Base-by-base conservation (phyloP, 164 flowering plant genomes). In the Stephania yunnanensis region DNA sequence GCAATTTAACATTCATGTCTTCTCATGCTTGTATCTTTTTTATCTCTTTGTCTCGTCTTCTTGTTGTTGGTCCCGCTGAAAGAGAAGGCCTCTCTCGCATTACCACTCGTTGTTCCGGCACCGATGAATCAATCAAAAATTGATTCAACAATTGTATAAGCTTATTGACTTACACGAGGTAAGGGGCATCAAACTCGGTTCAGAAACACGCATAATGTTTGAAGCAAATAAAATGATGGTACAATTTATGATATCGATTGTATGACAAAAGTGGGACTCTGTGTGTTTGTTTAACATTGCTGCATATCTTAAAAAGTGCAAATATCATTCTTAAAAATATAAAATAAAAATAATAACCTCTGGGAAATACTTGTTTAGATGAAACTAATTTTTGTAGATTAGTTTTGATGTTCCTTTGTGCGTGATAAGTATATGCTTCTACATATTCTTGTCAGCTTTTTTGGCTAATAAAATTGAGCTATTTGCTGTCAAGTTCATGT, bases 41-140 rank as follows among this genome's bases (percentile, higher is more conserved):
- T 11, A 42, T 76, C 58, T 78, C 36, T 61, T 80, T 46, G 36
- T 68, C 10, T 55, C 85, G 94, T 98, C 94, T 98, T 82, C 90
- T 96, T 72, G 99, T 97, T 79, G 98, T 92, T 52, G 99, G 98
- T 29, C 95, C 85, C 82, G 86, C 99, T 22, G 99, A 96, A 86
- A 80, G 46, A 50, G 90, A 90, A 81, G 99, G 99, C 1, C 74
- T 86, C 64, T 96, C 99, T 70, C 95, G 97, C 72, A 91, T 96
- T 75, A 96, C 95, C 73, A 96, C 99, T 48, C n/a, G 99, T 96
- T 77, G 97, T 96, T 80, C 98, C 97, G 99, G 93, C 45, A 94
- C 97, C 68, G 94, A 96, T 84, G 95, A 89, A 76, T 91, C 97
- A 72, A 91, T 94, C 82, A 72, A 83, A 94, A 94, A 84, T 85